Evolutionary conservation across 2,329 filamentous ascomycete species (phyloP), one percentile per base, ranked within the genome.

Genomic region (Pestalotiopsis sp.): DNA sequence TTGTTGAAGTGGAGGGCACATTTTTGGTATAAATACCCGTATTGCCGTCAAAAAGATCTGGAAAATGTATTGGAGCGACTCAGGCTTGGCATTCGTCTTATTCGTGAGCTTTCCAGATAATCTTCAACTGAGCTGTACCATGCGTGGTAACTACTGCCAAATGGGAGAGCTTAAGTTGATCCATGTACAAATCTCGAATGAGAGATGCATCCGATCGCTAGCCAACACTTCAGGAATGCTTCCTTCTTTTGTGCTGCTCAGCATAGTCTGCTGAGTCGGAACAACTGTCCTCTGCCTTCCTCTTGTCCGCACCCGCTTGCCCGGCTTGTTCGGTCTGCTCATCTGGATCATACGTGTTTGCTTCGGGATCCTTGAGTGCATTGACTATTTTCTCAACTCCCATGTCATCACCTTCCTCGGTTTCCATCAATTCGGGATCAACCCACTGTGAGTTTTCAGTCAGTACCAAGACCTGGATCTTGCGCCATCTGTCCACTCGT

Each of bases 1-100:
- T 79, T 59, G 73, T 78, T 5, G 75, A 78, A 60, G 76, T 78
- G 0, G 77, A 79, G 68, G 77, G 75, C 1, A 79, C 77, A 0
- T 78, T 78, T 64, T 71, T 27, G 59, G 57, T 59, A 14, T 27
- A 5, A 27, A 59, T 31, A 4, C n/a, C 45, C 2, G 7, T 20
- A 2, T 17, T 11, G 2, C 2, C 2, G 20, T n/a, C 45, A n/a
- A 17, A 52, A n/a, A 3, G 6, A 5, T 17, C 11, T 52, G 4
- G 14, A 6, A 13, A 13, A 52, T 52, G 4, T 20, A 9, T 2
- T 1, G 3, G 9, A 6, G 45, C 20, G n/a, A 20, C 4, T 9
- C 14, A 52, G 11, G n/a, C 17, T 36, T 36, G 7, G 31, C 2
- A 36, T 36, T 36, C 31, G 6, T 36, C 31, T 36, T 36, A 36